Conservation (phyloP, 345 rosid genomes). For the Eucalyptus cladocalyx region DNA sequence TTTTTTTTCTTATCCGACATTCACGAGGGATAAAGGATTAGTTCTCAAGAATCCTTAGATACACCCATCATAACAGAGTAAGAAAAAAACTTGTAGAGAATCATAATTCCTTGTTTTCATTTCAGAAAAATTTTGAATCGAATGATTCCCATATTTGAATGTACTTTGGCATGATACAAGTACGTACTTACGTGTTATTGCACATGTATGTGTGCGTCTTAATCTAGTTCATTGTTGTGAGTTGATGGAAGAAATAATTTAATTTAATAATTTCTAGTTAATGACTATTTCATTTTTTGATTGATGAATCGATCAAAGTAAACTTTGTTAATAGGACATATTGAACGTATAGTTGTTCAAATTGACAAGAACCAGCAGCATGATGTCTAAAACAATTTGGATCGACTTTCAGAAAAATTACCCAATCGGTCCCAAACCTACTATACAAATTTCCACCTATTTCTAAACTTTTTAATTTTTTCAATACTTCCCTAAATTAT, state of each 20-base stretch:
- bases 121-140: neutral
- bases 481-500: neutral
- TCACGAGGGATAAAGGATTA: too few relatives aligned
- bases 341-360: neutral
- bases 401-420: neutral
- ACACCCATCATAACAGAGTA: too few relatives aligned
- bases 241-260: neutral
- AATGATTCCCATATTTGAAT: neutral
- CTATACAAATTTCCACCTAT: neutral
- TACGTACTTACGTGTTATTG: too few relatives aligned
- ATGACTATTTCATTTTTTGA: neutral
- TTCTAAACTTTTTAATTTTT: too few relatives aligned
- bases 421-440: fast-evolving
- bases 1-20: too few relatives aligned
- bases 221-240: neutral
- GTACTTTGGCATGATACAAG: neutral
- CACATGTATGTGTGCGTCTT: neutral
- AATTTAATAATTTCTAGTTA: neutral
- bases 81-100: neutral
- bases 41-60: too few relatives aligned
- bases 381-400: neutral
- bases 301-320: neutral
- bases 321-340: neutral
- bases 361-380: too few relatives aligned
- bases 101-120: neutral